Percentiles rank a stretch among this genome's conserved stretches.
phyloP scores from a whole-genome alignment of 257 asterid species.

The Osmanthus fragrans region DNA sequence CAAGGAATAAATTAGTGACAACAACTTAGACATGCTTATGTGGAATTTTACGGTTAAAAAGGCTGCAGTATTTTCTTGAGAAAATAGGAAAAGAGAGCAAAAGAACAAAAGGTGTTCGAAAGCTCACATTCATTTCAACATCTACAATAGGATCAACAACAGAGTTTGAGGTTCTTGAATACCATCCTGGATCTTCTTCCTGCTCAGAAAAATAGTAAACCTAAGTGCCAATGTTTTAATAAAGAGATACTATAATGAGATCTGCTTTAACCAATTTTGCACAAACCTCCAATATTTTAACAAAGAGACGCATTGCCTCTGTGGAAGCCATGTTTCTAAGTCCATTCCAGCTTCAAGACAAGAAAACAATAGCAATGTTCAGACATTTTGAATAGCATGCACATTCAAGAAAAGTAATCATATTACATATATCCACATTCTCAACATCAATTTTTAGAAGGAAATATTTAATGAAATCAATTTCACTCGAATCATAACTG shows the following conservation, averaged over 20 bases:
- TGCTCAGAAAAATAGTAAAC: conserved; percentile 31
- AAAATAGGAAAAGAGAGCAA: conserved; percentile 4
- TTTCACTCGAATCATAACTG: background rate
- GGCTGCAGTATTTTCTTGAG: background rate
- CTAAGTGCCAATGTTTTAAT: conserved; percentile 12
- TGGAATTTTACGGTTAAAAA: conserved; percentile 7
- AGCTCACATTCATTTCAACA: conserved; percentile 80
- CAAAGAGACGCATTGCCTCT: conserved; percentile 99
- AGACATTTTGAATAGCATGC: conserved; percentile 8
- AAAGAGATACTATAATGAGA: conserved; percentile 12
- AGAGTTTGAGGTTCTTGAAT: conserved; percentile 42
- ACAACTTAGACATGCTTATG: conserved; percentile 18
- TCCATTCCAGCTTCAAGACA: conserved; percentile 76
- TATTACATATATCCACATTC: background rate
- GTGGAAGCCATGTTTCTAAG: conserved; percentile 86
- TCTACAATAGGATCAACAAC: conserved; percentile 66
- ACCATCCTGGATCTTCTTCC: conserved; percentile 99
- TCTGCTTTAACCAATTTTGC: conserved; percentile 17
- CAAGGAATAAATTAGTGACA: background rate
- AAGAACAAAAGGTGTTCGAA: conserved; percentile 15
- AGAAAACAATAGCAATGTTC: conserved; percentile 20
- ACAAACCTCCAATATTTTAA: conserved; percentile 91
- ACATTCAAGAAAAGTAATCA: background rate
- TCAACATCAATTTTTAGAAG: background rate
- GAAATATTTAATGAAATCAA: background rate